Conservation (phyloP, 169 alveolate species). For the Plasmodium inui region DNA sequence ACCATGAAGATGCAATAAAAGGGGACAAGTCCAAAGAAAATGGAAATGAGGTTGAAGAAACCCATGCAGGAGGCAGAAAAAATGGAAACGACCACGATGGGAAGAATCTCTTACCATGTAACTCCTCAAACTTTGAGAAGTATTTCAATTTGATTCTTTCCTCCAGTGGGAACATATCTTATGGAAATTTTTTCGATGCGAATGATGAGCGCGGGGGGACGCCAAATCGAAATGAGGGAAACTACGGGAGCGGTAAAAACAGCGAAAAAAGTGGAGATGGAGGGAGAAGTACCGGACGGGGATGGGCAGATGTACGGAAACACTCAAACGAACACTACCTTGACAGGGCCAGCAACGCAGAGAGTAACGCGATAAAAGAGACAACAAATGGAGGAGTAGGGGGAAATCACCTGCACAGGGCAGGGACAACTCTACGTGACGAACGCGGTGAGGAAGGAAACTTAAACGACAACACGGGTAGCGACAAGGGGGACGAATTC, state of each 20-base stretch:
- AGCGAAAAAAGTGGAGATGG: not conserved
- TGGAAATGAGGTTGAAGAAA: not conserved
- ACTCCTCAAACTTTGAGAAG: constrained; percentile 59
- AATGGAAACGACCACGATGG: not conserved
- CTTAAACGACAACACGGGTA: not conserved
- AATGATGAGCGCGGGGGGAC: not conserved
- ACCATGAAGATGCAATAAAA: not conserved
- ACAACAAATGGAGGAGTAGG: not conserved
- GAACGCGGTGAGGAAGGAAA: not conserved
- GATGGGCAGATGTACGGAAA: not conserved
- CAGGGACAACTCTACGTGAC: not conserved
- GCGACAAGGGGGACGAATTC: not conserved
- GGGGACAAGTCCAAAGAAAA: not conserved
- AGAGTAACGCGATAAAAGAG: not conserved
- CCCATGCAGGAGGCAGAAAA: not conserved
- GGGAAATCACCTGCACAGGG: not conserved
- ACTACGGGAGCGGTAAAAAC: not conserved
- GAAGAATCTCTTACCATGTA: not conserved
- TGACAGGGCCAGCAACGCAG: not conserved
- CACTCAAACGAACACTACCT: constrained; percentile 5
- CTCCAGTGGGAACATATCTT: not conserved
- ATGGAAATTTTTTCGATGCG: constrained; percentile 47
- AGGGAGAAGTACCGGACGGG: not conserved
- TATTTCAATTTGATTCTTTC: constrained; percentile 54
- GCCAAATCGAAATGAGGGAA: not conserved